Conservation (phyloP, 169 alveolate species). For the Besnoitia besnoiti region DNA sequence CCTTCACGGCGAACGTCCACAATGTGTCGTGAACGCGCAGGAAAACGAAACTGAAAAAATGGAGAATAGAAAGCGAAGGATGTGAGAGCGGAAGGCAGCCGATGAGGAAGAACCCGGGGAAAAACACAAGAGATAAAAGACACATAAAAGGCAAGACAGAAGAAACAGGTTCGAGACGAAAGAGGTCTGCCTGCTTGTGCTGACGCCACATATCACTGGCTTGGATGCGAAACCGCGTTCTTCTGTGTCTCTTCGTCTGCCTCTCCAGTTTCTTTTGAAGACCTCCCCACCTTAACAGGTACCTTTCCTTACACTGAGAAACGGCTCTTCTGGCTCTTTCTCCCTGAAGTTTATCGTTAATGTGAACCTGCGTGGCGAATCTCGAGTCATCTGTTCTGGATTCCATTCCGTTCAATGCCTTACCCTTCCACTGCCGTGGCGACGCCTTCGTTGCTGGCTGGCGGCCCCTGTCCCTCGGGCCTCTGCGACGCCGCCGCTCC, state of each 20-base stretch:
- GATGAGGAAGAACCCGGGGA: neutral
- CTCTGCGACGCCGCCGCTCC: neutral
- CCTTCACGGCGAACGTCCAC: neutral
- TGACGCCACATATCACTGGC: neutral
- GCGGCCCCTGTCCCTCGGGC: too few species aligned
- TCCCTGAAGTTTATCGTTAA: neutral
- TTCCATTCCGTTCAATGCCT: neutral
- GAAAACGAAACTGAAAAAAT: neutral
- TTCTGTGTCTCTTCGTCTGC: neutral
- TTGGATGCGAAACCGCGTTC: neutral
- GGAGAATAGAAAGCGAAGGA: neutral
- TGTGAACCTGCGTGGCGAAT: neutral
- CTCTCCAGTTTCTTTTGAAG: neutral
- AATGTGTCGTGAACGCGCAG: neutral
- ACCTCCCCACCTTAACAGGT: neutral
- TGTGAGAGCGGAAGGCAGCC: neutral
- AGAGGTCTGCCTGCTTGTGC: neutral
- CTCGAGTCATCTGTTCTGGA: neutral
- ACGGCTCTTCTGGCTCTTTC: neutral
- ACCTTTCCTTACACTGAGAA: too few species aligned
- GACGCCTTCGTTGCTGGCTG: neutral
- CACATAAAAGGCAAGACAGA: neutral
- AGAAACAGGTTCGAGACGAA: neutral
- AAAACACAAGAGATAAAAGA: neutral
- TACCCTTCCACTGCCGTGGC: neutral